Base-by-base conservation (phyloP, 805 yeast genomes). In the Novakomyces olei region DNA sequence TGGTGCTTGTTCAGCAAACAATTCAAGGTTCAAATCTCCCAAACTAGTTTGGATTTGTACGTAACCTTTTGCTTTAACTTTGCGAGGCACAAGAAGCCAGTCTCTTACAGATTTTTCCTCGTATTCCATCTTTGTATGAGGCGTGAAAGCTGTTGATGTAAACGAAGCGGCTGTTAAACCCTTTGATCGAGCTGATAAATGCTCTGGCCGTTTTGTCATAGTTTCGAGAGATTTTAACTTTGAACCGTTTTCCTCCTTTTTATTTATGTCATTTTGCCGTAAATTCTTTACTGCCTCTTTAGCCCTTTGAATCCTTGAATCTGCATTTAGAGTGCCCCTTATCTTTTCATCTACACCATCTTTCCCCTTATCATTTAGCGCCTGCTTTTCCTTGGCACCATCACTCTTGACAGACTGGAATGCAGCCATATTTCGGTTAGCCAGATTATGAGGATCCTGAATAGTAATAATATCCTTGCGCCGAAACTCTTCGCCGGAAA, bases 1-100 rank as follows among this genome's bases (percentile, higher is more conserved):
- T 0, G 81, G 80, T 3, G 64, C 49, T 45, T 76, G 79, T 41
- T 67, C 67, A 8, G 81, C 77, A 70, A 74, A 76, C 5, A 75
- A 46, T 36, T 69, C 81, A 1, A 74, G 48, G 17, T 60, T 66
- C 0, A 75, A 48, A 2, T 55, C 50, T 7, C 55, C 54, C 6
- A 41, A 25, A 15, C 34, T 38, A 3, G 54, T 51, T 17, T 42
- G 37, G 17, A 51, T 37, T 23, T 36, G 41, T 4, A 45, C 50
- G 27, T 41, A 49, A 12, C 50, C 53, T 5, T 43, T 38, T 14
- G 40, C 36, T 23, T 33, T 37, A 22, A 50, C 47, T 28, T 44
- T 39, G 25, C 43, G 38, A 16, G 42, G 51, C 29, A 39, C 38
- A 7, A 51, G 43, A 19, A 42, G 34, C 30, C 37, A 40, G 24